These are phyloP conservation scores for Tylopilus felleus DNA, from an alignment of 768 basidiomycete species.

Conservation along the genomic window DNA sequence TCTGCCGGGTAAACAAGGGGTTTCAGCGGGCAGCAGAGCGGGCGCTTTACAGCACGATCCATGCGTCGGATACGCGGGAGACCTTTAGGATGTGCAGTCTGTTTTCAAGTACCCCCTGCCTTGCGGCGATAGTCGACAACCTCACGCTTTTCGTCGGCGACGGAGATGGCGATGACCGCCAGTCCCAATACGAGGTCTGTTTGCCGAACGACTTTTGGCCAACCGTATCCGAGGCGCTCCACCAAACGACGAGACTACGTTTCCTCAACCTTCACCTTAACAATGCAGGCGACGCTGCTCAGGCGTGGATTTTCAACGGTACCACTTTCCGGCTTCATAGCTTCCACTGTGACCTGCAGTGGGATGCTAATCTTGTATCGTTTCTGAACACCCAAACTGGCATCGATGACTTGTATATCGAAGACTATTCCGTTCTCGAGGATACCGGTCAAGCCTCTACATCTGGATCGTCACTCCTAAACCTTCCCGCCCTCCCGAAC, in stretches of 20 bases:
- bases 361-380: slow-evolving; percentile 53
- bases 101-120: slow-evolving; percentile 43
- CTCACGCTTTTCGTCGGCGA: slow-evolving; percentile 47
- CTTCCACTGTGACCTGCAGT: slow-evolving; percentile 65
- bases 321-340: slow-evolving; percentile 53
- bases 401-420: slow-evolving; percentile 31
- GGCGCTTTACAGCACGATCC: slow-evolving; percentile 57
- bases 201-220: slow-evolving; percentile 47
- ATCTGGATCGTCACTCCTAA: slow-evolving; percentile 18
- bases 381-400: slow-evolving; percentile 26
- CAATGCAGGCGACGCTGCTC: slow-evolving; percentile 21
- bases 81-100: slow-evolving; percentile 46
- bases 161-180: slow-evolving; percentile 5
- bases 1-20: slow-evolving; percentile 55
- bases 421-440: slow-evolving; percentile 31
- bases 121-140: slow-evolving; percentile 51
- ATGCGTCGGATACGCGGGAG: slow-evolving; percentile 38
- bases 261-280: slow-evolving; percentile 49
- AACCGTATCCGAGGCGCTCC: slow-evolving; percentile 47
- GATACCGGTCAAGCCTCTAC: slow-evolving; percentile 9
- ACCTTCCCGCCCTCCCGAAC: slow-evolving; percentile 41
- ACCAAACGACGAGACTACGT: slow-evolving; percentile 43
- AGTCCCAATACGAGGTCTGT: background rate
- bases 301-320: slow-evolving; percentile 38
- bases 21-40: slow-evolving; percentile 56